Evolutionary conservation across 192 early-diverging fungal genomes (phyloP), one percentile per base, ranked within the genome.

Genomic region (Coemansia sp.): DNA sequence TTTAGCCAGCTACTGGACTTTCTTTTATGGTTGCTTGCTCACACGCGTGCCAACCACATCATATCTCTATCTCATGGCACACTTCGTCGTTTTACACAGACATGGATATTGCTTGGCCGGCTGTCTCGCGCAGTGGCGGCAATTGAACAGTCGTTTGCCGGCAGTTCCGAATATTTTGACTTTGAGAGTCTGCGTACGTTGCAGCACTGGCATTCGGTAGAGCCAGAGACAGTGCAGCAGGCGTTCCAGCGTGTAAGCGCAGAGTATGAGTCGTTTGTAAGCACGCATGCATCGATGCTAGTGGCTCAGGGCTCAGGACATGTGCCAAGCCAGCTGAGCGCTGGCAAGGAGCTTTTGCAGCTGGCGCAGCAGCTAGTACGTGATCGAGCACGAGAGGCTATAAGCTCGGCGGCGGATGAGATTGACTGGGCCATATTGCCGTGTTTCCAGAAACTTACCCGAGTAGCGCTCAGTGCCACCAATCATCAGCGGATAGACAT

Each of bases 391-490:
- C 63, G 59, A 45, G 70, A 57, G 11, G 39, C 36, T 3, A 55
- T 43, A 30, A 44, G 50, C 3, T 55, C 71, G 7, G 41, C 41
- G 5, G 14, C 68, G 8, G 63, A 61, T 20, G 66, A 65, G 28
- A 33, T 44, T 3, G 59, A 63, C 36, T 76, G 72, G 72, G 55
- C 72, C 1, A 53, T 65, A 5, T 10, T 31, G 15, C 62, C 60
- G 23, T 69, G 72, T 51, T 76, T 76, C 66, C 66, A 65, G 46
- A 64, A 65, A 46, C 55, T 76, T 13, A 50, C 53, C 2, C 66
- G 62, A 44, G 50, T 57, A 21, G 65, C 72, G 15, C 38, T 30
- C 21, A 19, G 37, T 9, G 38, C 33, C 18, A 50, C 59, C 0
- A 26, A 26, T 26, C 23, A 26, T 26, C 59, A 57, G 42, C 52